A percentile compares a stretch with the other conserved stretches of the same genome.
phyloP scores from a whole-genome alignment of 345 rosid genomes.

The Fremontodendron californicum region DNA sequence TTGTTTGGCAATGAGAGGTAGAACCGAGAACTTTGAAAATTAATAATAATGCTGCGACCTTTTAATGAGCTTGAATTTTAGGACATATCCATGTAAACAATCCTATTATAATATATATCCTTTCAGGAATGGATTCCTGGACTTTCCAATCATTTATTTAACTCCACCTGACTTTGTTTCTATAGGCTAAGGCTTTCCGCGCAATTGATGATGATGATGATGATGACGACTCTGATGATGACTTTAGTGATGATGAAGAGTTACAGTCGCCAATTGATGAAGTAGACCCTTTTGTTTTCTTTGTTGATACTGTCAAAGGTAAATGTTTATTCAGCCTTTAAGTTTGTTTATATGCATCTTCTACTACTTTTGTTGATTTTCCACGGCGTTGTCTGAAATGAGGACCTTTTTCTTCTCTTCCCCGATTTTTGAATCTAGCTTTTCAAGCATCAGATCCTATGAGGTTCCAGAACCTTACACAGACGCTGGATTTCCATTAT shows the following conservation, averaged over 20 bases:
- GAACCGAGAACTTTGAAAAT: not conserved
- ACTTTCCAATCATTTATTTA: not conserved
- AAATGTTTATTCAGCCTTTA: not conserved
- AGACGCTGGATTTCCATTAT: slow-evolving; percentile 74
- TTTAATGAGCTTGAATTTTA: not conserved
- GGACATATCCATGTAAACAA: not conserved
- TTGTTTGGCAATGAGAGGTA: not conserved
- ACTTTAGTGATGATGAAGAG: slow-evolving; percentile 86
- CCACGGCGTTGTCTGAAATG: not conserved
- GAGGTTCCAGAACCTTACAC: slow-evolving; percentile 83
- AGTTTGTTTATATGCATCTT: not conserved
- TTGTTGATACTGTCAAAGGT: slow-evolving; percentile 90
- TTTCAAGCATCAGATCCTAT: slow-evolving; percentile 68
- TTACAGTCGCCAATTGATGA: slow-evolving; percentile 95
- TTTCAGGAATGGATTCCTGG: not conserved
- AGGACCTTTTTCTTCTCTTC: not conserved
- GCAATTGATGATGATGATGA: slow-evolving; percentile 66
- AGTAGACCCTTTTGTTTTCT: slow-evolving; percentile 91
- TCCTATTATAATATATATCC: not conserved
- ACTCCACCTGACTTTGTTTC: not conserved
- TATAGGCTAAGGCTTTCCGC: slow-evolving; percentile 70
- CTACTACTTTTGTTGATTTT: not conserved
- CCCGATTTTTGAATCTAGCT: slow-evolving; percentile 34
- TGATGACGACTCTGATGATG: slow-evolving; percentile 88
- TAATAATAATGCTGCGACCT: not conserved